Percentiles rank a stretch among this genome's conserved stretches.
Conservation (phyloP, 129 eudicot species). For the Helichrysum umbraculigerum region DNA sequence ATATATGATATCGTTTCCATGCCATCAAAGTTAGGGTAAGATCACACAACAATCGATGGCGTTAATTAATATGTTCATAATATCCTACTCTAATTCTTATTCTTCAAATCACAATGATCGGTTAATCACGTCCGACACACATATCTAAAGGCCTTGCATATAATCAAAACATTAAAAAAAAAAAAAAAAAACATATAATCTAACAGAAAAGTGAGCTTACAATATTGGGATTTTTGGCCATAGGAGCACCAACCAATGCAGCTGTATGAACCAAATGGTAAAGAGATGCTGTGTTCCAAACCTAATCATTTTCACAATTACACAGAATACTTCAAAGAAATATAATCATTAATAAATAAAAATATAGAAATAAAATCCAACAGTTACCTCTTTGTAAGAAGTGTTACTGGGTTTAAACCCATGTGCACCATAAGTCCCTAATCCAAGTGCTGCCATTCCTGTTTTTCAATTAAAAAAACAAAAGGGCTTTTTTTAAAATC, state of each 20-base stretch:
- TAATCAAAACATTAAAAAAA: neutral
- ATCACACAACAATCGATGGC: neutral
- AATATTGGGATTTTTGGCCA: conserved; percentile 65
- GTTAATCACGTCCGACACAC: conserved; percentile 6
- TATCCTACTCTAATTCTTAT: neutral
- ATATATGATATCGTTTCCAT: too few relatives aligned
- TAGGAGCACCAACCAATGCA: conserved; percentile 83
- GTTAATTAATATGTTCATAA: neutral
- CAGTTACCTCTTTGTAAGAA: conserved; percentile 66
- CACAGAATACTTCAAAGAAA: conserved; percentile 9
- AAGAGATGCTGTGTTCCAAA: conserved; percentile 88
- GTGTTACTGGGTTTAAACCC: conserved; percentile 84
- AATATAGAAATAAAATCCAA: too few relatives aligned
- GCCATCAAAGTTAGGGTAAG: too few relatives aligned
- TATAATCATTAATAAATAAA: neutral
- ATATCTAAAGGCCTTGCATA: neutral
- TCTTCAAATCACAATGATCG: neutral
- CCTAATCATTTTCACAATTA: conserved; percentile 41
- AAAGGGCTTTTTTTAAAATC: neutral
- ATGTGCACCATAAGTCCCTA: conserved; percentile 94
- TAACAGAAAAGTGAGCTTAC: conserved; percentile 36
- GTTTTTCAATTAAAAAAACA: neutral
- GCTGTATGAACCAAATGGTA: conserved; percentile 97
- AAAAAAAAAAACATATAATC: neutral
- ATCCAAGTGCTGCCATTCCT: conserved; percentile 88